Conservation (phyloP, 2,329 filamentous ascomycete genomes). For the Exutisphaerella laricina region DNA sequence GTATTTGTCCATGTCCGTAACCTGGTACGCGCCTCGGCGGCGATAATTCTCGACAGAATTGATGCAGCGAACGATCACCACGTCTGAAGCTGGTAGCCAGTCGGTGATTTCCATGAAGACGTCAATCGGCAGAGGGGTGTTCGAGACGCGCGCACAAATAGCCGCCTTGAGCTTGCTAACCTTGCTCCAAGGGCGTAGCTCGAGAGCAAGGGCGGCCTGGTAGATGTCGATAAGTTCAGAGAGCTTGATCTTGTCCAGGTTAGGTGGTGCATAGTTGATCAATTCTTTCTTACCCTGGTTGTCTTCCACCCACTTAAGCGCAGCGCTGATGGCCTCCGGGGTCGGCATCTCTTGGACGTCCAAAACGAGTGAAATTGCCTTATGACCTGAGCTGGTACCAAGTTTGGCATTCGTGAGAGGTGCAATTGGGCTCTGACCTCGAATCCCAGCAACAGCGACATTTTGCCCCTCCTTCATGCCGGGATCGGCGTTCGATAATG, state of each 20-base stretch:
- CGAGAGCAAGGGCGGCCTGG: conserved; percentile 13
- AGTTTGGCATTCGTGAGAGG: not conserved
- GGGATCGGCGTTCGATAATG: no score
- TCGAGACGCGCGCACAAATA: conserved; percentile 12
- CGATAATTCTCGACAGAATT: conserved; percentile 11
- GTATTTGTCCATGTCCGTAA: conserved; percentile 3
- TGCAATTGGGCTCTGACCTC: no score
- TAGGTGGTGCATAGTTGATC: conserved; percentile 9
- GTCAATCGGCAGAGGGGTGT: not conserved
- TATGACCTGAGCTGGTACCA: no score
- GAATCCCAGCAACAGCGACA: no score
- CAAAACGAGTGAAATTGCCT: conserved; percentile 11
- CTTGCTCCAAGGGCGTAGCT: conserved; percentile 15
- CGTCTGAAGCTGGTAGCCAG: conserved; percentile 12
- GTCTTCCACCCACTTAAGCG: conserved; percentile 21
- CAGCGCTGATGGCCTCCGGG: conserved; percentile 4
- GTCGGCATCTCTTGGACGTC: conserved; percentile 11
- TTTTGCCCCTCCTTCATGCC: no score
- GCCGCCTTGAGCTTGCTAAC: conserved; percentile 5
- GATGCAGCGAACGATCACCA: conserved; percentile 16
- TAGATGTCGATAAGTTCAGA: conserved; percentile 18
- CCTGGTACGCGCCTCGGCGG: conserved; percentile 1
- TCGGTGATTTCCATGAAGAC: conserved; percentile 10
- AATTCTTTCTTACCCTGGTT: conserved; percentile 15
- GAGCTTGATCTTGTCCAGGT: conserved; percentile 6